Conservation (phyloP, 2,329 filamentous ascomycete genomes). For the Colletotrichum cordylinicola region DNA sequence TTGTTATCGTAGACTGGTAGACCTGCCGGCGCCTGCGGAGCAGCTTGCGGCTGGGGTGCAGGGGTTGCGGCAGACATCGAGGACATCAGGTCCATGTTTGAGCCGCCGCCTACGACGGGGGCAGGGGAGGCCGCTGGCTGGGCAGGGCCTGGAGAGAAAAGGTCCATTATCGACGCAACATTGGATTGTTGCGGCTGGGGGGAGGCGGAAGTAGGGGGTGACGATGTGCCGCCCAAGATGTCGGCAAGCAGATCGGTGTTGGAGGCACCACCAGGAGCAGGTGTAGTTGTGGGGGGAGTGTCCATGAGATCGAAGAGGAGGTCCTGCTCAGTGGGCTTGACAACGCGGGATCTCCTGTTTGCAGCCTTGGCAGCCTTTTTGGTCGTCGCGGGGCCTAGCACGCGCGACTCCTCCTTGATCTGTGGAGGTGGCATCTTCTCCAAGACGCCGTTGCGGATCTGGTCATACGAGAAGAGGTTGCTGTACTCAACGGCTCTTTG, state of each 20-base stretch:
- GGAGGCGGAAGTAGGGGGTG: slow-evolving; percentile 46
- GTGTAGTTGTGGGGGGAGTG: slow-evolving; percentile 60
- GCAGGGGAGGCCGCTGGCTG: slow-evolving; percentile 31
- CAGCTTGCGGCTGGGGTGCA: slow-evolving; percentile 29
- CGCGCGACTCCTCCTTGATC: slow-evolving; percentile 93
- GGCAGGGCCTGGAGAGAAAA: slow-evolving; percentile 62
- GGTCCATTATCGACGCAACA: slow-evolving; percentile 84
- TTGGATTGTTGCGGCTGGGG: slow-evolving; percentile 62
- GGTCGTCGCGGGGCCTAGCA: slow-evolving; percentile 77
- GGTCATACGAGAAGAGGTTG: slow-evolving; percentile 91
- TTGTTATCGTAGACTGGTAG: slow-evolving; percentile 87
- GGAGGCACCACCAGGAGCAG: slow-evolving; percentile 59
- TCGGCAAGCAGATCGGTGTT: slow-evolving; percentile 90
- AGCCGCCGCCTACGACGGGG: slow-evolving; percentile 35
- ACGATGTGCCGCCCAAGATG: slow-evolving; percentile 79
- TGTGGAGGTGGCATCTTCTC: slow-evolving; percentile 98
- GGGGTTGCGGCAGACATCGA: slow-evolving; percentile 45
- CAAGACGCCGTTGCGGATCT: slow-evolving; percentile 86
- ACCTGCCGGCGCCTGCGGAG: slow-evolving; percentile 52
- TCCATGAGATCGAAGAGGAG: slow-evolving; percentile 93
- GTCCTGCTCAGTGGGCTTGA: slow-evolving; percentile 89
- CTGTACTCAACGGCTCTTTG: slow-evolving; percentile 95
- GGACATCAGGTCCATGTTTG: slow-evolving; percentile 56
- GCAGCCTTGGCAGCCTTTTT: slow-evolving; percentile 68
- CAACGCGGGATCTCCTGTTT: slow-evolving; percentile 77